Evolutionary conservation across 306 rosid species (phyloP).

Genomic region (Quercus engelmannii): DNA sequence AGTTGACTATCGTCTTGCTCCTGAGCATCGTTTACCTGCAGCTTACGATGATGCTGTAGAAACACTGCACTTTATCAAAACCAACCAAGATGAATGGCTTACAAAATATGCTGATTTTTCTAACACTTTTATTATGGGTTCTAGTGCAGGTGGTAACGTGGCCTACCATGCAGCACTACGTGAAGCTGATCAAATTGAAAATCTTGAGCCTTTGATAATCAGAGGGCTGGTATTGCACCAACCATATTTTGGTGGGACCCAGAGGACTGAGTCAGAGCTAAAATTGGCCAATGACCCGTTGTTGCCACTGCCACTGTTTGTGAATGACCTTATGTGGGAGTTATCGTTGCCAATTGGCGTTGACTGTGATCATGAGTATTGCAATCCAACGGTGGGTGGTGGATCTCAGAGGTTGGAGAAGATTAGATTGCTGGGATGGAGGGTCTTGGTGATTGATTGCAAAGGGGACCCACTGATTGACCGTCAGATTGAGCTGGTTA

Average conservation of each 20-base stretch:
- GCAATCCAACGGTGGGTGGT: constrained; percentile 35
- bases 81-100: too few species aligned
- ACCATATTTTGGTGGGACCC: constrained; percentile 45
- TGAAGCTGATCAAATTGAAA: neutral
- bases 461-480: constrained; percentile 56
- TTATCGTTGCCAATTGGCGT: constrained; percentile 33
- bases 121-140: too few species aligned
- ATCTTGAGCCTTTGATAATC: constrained; percentile 14
- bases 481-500: constrained; percentile 36
- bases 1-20: too few species aligned
- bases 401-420: neutral
- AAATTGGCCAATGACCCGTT: constrained; percentile 13
- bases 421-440: constrained; percentile 29
- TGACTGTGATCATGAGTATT: constrained; percentile 49
- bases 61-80: too few species aligned
- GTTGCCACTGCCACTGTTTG: constrained; percentile 6
- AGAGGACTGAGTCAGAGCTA: constrained; percentile 34
- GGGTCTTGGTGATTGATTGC: constrained; percentile 33
- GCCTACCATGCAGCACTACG: constrained; percentile 6
- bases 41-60: too few species aligned
- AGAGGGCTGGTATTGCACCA: constrained; percentile 49
- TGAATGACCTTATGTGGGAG: constrained; percentile 35
- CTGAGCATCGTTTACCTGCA: too few species aligned
- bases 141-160: too few species aligned
- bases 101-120: too few species aligned